phyloP scores from a whole-genome alignment of 169 alveolate genomes.

The Plasmodium vinckei region DNA sequence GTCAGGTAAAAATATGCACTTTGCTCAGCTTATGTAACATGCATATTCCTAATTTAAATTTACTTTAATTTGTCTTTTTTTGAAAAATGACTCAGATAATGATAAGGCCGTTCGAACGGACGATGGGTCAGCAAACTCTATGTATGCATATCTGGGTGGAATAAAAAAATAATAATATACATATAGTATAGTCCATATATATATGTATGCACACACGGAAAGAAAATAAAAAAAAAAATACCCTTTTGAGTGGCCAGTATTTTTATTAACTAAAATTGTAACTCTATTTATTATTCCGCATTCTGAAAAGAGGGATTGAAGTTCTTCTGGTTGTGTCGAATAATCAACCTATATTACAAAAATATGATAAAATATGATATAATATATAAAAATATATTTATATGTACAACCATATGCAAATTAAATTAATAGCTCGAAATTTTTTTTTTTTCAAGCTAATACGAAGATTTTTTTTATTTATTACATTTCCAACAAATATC shows the following conservation, averaged over 20 bases:
- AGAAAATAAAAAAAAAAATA: not conserved
- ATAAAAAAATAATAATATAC: not conserved
- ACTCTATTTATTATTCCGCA: slow-evolving; percentile 93
- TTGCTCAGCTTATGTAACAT: not conserved
- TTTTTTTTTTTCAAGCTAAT: not conserved
- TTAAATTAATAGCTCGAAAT: not conserved
- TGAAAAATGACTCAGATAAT: slow-evolving; percentile 91
- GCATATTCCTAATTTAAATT: not conserved
- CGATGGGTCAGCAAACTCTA: slow-evolving; percentile 91
- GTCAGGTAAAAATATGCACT: not conserved
- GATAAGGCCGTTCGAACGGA: slow-evolving; percentile 91
- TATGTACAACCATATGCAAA: too few relatives aligned
- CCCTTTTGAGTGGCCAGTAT: slow-evolving; percentile 95
- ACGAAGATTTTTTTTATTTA: not conserved
- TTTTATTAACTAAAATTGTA: slow-evolving; percentile 93
- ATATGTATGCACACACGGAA: slow-evolving; percentile 89
- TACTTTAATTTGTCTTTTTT: slow-evolving; percentile 92
- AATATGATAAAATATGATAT: too few relatives aligned
- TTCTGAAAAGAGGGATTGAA: slow-evolving; percentile 92
- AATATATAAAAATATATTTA: not conserved
- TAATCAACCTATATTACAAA: slow-evolving; percentile 89
- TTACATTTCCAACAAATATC: slow-evolving; percentile 86
- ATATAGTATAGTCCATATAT: not conserved
- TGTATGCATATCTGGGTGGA: slow-evolving; percentile 90
- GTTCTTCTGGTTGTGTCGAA: slow-evolving; percentile 92